A percentile compares a stretch with the other conserved stretches of the same genome.
Conservation (phyloP, 1,284 basidiomycete species). For the Tilletiopsis washingtonensis region DNA sequence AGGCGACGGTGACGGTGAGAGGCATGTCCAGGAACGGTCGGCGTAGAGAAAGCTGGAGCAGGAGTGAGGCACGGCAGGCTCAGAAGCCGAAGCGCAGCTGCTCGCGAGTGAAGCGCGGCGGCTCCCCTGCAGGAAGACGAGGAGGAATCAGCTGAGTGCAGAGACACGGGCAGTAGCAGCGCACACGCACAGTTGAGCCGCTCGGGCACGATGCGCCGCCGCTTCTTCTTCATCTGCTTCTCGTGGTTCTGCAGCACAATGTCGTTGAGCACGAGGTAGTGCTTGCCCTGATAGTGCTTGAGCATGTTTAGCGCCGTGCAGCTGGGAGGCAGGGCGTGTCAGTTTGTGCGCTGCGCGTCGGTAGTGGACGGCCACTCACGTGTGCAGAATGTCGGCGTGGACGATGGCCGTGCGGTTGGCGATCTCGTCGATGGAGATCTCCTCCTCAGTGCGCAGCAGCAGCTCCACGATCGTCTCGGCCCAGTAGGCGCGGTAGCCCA, state of each 20-base stretch:
- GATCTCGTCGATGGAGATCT: conserved; percentile 90
- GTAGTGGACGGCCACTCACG: conserved; percentile 58
- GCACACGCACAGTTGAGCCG: conserved; percentile 71
- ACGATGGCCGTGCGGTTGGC: conserved; percentile 94
- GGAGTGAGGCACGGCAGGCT: no score
- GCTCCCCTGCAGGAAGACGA: no score
- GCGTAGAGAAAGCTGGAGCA: no score
- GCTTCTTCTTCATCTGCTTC: conserved; percentile 70
- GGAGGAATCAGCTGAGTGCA: no score
- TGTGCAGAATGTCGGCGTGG: conserved; percentile 94
- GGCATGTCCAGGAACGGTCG: no score
- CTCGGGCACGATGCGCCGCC: conserved; percentile 71
- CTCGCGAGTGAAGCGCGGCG: no score
- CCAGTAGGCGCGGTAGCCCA: conserved; percentile 95
- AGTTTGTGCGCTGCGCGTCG: no score
- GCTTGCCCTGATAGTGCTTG: conserved; percentile 91
- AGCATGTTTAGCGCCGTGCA: conserved; percentile 90
- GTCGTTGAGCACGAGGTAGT: conserved; percentile 87
- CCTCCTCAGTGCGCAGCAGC: conserved; percentile 60
- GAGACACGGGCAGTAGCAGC: no score
- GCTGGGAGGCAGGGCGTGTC: conserved; percentile 51
- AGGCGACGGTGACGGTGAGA: no score
- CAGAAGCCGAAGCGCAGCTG: no score
- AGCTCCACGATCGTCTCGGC: conserved; percentile 92
- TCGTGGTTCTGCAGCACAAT: conserved; percentile 83